These are phyloP conservation scores for Babesia bovis DNA, from an alignment of 169 alveolate species.

Conservation along the genomic window DNA sequence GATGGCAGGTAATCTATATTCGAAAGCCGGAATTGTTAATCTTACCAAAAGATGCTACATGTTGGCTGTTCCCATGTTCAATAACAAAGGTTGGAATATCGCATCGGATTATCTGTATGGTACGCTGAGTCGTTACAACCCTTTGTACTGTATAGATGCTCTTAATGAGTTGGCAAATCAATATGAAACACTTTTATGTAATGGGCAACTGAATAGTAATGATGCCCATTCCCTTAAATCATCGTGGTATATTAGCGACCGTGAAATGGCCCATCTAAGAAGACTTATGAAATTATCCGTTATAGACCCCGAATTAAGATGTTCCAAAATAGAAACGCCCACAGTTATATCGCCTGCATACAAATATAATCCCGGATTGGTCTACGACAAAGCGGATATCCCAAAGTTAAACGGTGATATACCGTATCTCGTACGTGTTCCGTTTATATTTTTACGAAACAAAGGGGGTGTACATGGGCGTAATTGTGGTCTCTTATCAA, in stretches of 20 bases:
- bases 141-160: conserved; percentile 39
- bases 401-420: conserved; percentile 10
- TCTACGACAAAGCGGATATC: neutral
- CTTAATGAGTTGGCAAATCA: conserved; percentile 36
- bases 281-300: conserved; percentile 50
- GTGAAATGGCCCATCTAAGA: conserved; percentile 56
- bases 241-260: conserved; percentile 27
- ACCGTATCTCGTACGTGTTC: conserved; percentile 58
- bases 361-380: conserved; percentile 11
- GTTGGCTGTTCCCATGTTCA: conserved; percentile 36
- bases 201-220: neutral
- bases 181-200: conserved; percentile 20
- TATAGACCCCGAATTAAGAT: neutral
- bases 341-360: conserved; percentile 1
- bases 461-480: conserved; percentile 52
- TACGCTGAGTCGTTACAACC: conserved; percentile 38
- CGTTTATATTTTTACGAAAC: conserved; percentile 42
- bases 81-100: conserved; percentile 44
- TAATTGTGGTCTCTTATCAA: conserved; percentile 13
- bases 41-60: conserved; percentile 56
- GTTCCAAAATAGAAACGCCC: neutral
- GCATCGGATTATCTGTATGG: conserved; percentile 53
- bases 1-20: conserved; percentile 62
- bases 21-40: conserved; percentile 44
- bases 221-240: conserved; percentile 4